Percentiles rank a stretch among this genome's conserved stretches.
Evolutionary conservation across 768 basidiomycete species (phyloP).

Genomic region (Mycena filopes): DNA sequence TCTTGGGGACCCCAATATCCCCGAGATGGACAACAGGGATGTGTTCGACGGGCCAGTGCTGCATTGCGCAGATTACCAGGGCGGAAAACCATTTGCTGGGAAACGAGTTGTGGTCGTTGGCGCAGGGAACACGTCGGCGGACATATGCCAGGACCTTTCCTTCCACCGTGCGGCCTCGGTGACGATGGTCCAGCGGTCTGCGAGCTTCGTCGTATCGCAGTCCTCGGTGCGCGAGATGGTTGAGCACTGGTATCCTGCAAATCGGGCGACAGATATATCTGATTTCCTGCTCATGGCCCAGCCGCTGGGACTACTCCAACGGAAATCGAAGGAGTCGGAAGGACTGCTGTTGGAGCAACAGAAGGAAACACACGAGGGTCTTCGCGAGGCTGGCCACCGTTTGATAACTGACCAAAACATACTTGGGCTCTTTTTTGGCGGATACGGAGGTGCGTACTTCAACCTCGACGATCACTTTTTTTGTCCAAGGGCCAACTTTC

Average conservation of each 20-base stretch:
- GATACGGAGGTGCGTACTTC: conserved; percentile 4
- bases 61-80: conserved; percentile 44
- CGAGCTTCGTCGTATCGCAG: conserved; percentile 45
- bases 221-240: neutral
- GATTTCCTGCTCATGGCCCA: conserved; percentile 32
- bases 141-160: conserved; percentile 51
- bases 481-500: no score
- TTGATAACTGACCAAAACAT: conserved; percentile 11
- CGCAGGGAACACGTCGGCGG: conserved; percentile 50
- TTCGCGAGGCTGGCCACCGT: neutral
- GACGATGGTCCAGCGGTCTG: conserved; percentile 56
- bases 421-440: conserved; percentile 15
- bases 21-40: conserved; percentile 36
- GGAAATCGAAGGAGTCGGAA: conserved; percentile 10
- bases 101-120: conserved; percentile 52
- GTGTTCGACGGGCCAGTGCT: conserved; percentile 43
- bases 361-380: neutral
- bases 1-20: conserved; percentile 47
- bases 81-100: conserved; percentile 41
- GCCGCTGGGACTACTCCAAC: conserved; percentile 9
- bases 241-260: conserved; percentile 28
- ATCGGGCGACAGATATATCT: conserved; percentile 29
- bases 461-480: neutral
- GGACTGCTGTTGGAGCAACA: conserved; percentile 13
- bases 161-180: conserved; percentile 43